Evolutionary conservation across 371 early-diverging fungal genomes (phyloP), one percentile per base, ranked within the genome.

Genomic region (Haplosporangium sp.): DNA sequence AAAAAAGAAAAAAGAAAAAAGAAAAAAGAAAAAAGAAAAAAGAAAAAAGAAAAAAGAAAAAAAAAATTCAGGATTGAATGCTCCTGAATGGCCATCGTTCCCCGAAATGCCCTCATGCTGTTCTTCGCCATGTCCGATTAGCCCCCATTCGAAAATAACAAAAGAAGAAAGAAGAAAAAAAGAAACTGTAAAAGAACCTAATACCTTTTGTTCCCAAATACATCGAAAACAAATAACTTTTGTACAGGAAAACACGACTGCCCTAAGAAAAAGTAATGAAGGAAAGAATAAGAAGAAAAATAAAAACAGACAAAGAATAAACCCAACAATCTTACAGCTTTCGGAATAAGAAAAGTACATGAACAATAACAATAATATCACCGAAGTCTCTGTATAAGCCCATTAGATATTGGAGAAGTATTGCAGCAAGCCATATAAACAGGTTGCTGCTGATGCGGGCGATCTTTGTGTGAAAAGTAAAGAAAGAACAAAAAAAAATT

Each of bases 41-140:
- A 43, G 41, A 29, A 37, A 41, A 23, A 12, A 37, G 20, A 62
- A 43, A 29, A 42, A 51, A 21, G 10, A 62, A 23, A 52, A 51
- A 50, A 62, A 52, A 52, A 62, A 51, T 16, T 37, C 45, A 62
- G 41, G 61, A 20, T 42, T 51, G 50, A 37, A 41, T 52, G 62
- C 62, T 62, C 52, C 62, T 51, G 48, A 40, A 50, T 13, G 52
- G 62, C 62, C 61, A 20, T 62, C 62, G 29, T 43, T 62, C 40
- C 37, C 52, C 53, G 16, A 36, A 6, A 11, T 59, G 20, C 48
- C 60, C 60, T 48, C 48, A 37, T 48, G 5, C 60, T 45, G 38
- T 37, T n/a, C 18, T 48, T 47, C 10, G 14, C 29, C 41, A n/a
- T 46, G 46, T 10, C n/a, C 11, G 12, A 14, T n/a, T 5, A 14